Evolutionary conservation across 2,329 filamentous ascomycete species (phyloP).

Genomic region (Arthrobotrys entomopaga): DNA sequence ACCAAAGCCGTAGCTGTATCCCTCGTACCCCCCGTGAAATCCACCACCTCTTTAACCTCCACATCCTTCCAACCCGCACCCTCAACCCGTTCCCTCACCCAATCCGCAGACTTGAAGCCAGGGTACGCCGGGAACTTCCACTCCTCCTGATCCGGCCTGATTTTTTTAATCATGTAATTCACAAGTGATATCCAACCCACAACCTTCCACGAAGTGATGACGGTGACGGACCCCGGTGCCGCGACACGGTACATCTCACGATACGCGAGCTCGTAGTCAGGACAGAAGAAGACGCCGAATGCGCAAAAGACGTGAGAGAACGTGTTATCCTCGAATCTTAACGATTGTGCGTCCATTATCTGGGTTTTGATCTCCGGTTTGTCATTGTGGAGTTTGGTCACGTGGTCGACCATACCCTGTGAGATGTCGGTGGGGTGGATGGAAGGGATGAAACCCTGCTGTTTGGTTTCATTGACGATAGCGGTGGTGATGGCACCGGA

Average conservation of each 20-base stretch:
- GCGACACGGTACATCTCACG: constrained; percentile 52
- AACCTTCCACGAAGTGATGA: constrained; percentile 42
- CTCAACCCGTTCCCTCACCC: constrained; percentile 36
- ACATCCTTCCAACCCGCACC: constrained; percentile 46
- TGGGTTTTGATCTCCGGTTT: constrained; percentile 25
- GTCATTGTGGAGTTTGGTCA: constrained; percentile 15
- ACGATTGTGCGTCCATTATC: constrained; percentile 38
- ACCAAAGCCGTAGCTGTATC: constrained; percentile 22
- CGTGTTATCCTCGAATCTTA: constrained; percentile 41
- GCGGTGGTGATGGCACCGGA: constrained; percentile 50
- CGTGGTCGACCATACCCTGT: constrained; percentile 39
- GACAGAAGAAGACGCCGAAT: constrained; percentile 53
- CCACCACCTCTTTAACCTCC: constrained; percentile 23
- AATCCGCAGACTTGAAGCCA: constrained; percentile 34
- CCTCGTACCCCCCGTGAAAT: constrained; percentile 17
- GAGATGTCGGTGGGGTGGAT: constrained; percentile 45
- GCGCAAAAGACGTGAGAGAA: constrained; percentile 45
- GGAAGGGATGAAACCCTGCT: constrained; percentile 21
- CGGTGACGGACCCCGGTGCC: constrained; percentile 37
- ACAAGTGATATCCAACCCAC: constrained; percentile 42
- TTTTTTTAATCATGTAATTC: constrained; percentile 31
- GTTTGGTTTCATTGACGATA: constrained; percentile 20
- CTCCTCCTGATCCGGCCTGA: constrained; percentile 36
- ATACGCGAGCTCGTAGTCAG: constrained; percentile 43
- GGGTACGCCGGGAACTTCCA: constrained; percentile 34